These are phyloP conservation scores for Pyrenochaeta sp. DNA, from an alignment of 2,329 filamentous ascomycete genomes.

Conservation along the genomic window DNA sequence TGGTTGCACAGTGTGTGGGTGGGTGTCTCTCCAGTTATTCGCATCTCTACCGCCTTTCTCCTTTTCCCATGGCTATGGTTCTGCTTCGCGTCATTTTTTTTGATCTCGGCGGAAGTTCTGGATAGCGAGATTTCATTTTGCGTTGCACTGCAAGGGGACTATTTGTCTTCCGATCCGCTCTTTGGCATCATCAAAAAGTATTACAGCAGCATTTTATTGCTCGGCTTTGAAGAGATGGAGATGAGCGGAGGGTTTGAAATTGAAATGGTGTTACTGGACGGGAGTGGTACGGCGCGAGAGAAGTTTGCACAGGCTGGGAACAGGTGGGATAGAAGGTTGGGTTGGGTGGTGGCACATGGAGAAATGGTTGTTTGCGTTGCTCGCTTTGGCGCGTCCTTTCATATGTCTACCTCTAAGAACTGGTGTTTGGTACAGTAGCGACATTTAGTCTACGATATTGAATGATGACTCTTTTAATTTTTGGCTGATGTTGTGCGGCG, in stretches of 20 bases:
- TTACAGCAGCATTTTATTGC: conserved; percentile 7
- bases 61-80: conserved; percentile 12
- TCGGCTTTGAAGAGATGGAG: conserved; percentile 1
- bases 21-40: conserved; percentile 9
- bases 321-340: conserved; percentile 14
- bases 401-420: conserved; percentile 27
- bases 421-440: conserved; percentile 36
- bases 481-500: too few species aligned
- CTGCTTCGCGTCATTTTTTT: conserved; percentile 1
- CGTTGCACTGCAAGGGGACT: conserved; percentile 9
- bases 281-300: conserved; percentile 4
- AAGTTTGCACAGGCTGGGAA: conserved; percentile 8
- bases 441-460: conserved; percentile 39
- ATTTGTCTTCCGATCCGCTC: conserved; percentile 13
- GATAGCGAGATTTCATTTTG: conserved; percentile 14
- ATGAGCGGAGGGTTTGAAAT: conserved; percentile 14
- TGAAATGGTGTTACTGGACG: conserved; percentile 22
- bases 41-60: conserved; percentile 14
- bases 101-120: conserved; percentile 16
- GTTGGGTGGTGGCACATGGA: conserved; percentile 5
- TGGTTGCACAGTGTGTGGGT: background rate
- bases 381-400: conserved; percentile 17
- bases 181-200: conserved; percentile 17
- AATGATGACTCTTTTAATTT: conserved; percentile 28
- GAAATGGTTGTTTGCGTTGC: conserved; percentile 11